phyloP scores from a whole-genome alignment of 805 yeast genomes.

The Candida tibetensis region DNA sequence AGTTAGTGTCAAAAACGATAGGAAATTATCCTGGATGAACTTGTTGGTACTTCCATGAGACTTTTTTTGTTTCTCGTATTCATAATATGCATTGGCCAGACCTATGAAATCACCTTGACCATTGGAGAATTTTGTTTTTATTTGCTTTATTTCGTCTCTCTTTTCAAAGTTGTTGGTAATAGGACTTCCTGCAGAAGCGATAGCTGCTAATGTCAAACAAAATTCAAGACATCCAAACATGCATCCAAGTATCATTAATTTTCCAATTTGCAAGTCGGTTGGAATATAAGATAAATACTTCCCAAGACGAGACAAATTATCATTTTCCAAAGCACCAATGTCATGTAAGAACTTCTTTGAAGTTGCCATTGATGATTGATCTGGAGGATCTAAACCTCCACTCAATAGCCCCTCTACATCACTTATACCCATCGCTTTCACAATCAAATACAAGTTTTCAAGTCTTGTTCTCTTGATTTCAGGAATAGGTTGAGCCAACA shows the following conservation, averaged over 20 bases:
- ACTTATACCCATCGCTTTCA: conserved; percentile 82
- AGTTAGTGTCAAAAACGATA: conserved; percentile 62
- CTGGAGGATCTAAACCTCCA: conserved; percentile 83
- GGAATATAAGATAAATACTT: conserved; percentile 78
- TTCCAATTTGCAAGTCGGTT: conserved; percentile 82
- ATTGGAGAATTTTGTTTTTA: conserved; percentile 39
- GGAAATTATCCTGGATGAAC: conserved; percentile 52
- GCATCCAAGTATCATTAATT: conserved; percentile 73
- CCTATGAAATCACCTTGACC: conserved; percentile 78
- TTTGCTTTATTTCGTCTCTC: conserved; percentile 58
- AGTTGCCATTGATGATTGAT: conserved; percentile 43
- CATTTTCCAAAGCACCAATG: conserved; percentile 63
- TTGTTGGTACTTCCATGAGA: conserved; percentile 27
- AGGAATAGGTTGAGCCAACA: conserved; percentile 78
- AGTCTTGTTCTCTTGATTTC: conserved; percentile 83
- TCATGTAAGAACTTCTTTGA: conserved; percentile 56
- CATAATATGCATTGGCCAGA: conserved; percentile 54
- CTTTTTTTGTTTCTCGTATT: conserved; percentile 39
- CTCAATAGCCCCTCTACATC: conserved; percentile 68
- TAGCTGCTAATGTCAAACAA: conserved; percentile 78
- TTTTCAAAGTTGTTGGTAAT: conserved; percentile 61
- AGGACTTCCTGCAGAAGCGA: conserved; percentile 71
- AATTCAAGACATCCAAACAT: conserved; percentile 78
- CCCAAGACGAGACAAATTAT: conserved; percentile 71
- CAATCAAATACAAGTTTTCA: conserved; percentile 78